A percentile compares a stretch with the other conserved stretches of the same genome.
Conservation (phyloP, 116 monocot species). For the Dioscorea cayenensis region DNA sequence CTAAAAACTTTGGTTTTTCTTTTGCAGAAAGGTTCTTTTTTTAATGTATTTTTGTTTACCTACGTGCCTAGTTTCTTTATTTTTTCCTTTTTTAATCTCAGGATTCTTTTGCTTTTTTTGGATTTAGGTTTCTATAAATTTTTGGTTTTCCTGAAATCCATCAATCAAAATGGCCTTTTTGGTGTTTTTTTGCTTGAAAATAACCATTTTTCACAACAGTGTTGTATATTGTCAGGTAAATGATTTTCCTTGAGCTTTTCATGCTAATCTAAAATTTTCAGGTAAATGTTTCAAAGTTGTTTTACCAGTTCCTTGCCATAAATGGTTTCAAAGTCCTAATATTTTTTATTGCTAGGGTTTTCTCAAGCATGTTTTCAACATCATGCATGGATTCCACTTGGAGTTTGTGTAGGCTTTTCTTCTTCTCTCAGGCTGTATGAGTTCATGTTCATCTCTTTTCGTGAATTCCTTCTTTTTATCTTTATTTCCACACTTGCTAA, state of each 20-base stretch:
- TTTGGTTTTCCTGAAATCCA: too few relatives aligned
- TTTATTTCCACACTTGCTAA: neutral
- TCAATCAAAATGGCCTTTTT: too few relatives aligned
- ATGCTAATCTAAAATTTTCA: too few relatives aligned
- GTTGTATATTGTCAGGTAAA: too few relatives aligned
- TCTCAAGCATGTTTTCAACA: neutral
- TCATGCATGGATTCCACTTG: neutral
- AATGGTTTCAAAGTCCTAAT: neutral
- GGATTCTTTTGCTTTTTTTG: neutral
- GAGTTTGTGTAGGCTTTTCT: neutral
- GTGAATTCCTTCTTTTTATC: neutral
- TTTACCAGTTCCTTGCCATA: too few relatives aligned
- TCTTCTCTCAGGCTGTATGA: neutral
- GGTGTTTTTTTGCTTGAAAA: too few relatives aligned
- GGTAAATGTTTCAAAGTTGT: too few relatives aligned
- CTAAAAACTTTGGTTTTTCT: neutral
- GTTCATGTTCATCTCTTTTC: neutral
- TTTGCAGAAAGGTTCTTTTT: neutral
- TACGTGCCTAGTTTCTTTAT: neutral
- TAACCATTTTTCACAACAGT: too few relatives aligned
- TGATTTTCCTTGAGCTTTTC: too few relatives aligned
- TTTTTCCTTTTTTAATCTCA: neutral
- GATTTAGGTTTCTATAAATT: too few relatives aligned
- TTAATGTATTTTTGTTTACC: neutral
- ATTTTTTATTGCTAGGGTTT: neutral